Evolutionary conservation across 2,329 filamentous ascomycete genomes (phyloP).

Genomic region (Coleophoma cylindrospora): DNA sequence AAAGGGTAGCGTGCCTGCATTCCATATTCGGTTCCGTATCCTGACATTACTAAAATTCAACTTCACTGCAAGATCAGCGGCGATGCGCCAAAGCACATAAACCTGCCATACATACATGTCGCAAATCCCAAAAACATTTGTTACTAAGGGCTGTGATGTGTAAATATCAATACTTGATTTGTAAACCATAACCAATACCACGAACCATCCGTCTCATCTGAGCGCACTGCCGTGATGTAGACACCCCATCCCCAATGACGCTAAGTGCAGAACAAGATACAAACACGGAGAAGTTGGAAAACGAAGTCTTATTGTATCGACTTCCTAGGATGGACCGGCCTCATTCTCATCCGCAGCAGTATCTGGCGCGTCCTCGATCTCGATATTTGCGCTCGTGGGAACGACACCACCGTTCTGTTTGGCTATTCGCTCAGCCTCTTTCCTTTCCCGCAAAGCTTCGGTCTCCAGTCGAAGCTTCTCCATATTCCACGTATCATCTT

Average conservation of each 20-base stretch:
- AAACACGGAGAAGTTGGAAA: neutral
- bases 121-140: neutral
- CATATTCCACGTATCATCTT: slow-evolving; percentile 65
- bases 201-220: neutral
- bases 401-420: slow-evolving; percentile 9
- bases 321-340: slow-evolving; percentile 5
- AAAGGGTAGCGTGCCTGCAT: no score
- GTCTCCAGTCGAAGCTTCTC: slow-evolving; percentile 82
- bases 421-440: slow-evolving; percentile 67
- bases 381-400: slow-evolving; percentile 9
- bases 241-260: slow-evolving; percentile 12
- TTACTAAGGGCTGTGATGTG: neutral
- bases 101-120: neutral
- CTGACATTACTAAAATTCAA: neutral
- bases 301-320: slow-evolving; percentile 5
- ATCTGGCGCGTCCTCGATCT: slow-evolving; percentile 12
- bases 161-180: neutral
- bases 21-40: neutral
- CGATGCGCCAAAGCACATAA: neutral
- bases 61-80: neutral
- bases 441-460: slow-evolving; percentile 65
- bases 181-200: neutral
- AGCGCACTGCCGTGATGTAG: slow-evolving; percentile 1
- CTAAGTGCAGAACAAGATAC: slow-evolving; percentile 14
- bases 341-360: slow-evolving; percentile 6